Base-by-base conservation (phyloP, 208 protist genomes). In the Vickermania spadyakhi region DNA sequence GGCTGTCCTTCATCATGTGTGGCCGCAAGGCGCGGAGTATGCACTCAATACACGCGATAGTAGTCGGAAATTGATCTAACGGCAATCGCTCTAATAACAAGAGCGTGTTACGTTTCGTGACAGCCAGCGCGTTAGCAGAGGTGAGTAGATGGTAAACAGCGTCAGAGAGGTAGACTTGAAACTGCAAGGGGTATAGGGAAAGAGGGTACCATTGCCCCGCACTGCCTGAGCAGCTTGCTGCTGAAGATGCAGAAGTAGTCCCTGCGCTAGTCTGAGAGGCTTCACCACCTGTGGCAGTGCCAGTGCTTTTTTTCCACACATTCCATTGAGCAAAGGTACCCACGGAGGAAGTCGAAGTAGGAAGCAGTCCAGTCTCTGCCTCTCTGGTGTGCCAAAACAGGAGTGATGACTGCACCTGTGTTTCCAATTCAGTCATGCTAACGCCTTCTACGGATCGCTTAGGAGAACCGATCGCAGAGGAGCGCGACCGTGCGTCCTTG, bases 51-150 rank as follows among this genome's bases (percentile, higher is more conserved):
- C 74, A 72, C 49, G 59, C 71, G 36, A 79, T 57, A 2, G 77
- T 86, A 14, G 72, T 68, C 0, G 85, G 85, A 52, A 87, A 89
- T 28, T 42, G 22, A 1, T 50, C 41, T 2, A 42, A 56, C 65
- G 81, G 68, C n/a, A 93, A 57, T 28, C 76, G 75, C 64, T 86
- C 85, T 13, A 89, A 56, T 7, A 93, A 51, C 51, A 89, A 68
- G 42, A 89, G 70, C 18, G 64, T 58, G 54, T 89, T 86, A 4
- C 85, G 81, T 31, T 89, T 81, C 2, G 81, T 68, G 59, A 68
- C 22, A 1, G 73, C 64, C 18, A 88, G 64, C 36, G 88, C 83
- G 22, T 53, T 41, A 26, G 77, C 62, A 56, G 84, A 63, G 7
- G 69, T 50, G 22, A 93, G 66, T 0, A 87, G 41, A 31, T 84